Evolutionary conservation across 2,329 filamentous ascomycete genomes (phyloP), one percentile per base, ranked within the genome.

Genomic region (Leptographium wingfieldii): DNA sequence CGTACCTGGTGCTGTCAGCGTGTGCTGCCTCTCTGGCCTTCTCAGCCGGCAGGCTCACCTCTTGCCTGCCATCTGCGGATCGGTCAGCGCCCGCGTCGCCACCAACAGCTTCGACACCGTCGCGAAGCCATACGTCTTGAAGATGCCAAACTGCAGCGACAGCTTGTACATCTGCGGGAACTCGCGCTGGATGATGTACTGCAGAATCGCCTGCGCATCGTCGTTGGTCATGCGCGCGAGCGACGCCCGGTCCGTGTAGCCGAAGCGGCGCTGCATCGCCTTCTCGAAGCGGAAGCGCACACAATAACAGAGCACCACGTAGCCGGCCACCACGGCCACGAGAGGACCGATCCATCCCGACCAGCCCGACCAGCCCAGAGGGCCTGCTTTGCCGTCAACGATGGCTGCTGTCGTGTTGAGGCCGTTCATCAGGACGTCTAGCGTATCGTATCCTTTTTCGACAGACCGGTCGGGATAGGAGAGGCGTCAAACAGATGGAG

Each of bases 191-290:
- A 66, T 61, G 7, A 73, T 61, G 40, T 68, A 67, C 61, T 71
- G 69, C 19, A 77, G 66, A 62, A 80, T 75, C 59, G 71, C 69
- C 60, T 76, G 74, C 6, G 79, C 76, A 57, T 80, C 73, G 62
- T 70, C 63, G 51, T 72, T 70, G 19, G 73, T 76, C 75, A 77
- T 77, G 57, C 65, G 63, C 11, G 69, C 66, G 10, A 76, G 59
- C 5, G 74, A 74, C 10, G 63, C 63, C 14, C 73, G 72, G 62
- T 73, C 67, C 5, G 68, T 62, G 60, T 69, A 75, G 25, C 67
- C 64, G 62, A 70, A 68, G 35, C 65, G 65, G 51, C 66, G 65
- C n/a, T 66, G 68, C 60, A 71, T 60, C 16, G 63, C 60, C 16
- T 66, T 67, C 59, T 74, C 65, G 35, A 68, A 65, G 38, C 67